Base-by-base conservation (phyloP, 2,329 filamentous ascomycete species). In the Fusarium pseudoanthophilum region DNA sequence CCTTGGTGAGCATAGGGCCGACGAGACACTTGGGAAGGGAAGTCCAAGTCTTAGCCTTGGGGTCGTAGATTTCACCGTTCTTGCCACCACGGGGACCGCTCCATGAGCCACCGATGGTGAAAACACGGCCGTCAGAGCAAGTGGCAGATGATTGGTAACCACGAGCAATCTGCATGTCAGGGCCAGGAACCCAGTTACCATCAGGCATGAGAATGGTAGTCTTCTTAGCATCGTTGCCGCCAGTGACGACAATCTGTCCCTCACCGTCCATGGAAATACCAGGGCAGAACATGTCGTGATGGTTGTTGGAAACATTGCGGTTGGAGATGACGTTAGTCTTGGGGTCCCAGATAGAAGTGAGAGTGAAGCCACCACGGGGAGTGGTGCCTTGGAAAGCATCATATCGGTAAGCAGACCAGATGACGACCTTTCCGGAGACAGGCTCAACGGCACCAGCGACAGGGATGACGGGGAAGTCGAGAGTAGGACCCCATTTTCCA, bases 251-350 rank as follows among this genome's bases (percentile, higher is more conserved):
- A n/a, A 89, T 83, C 6, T 83, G 80, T 4, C 87, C 88, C 21
- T 85, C 79, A 21, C 82, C 83, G 53, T 87, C 85, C 20, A 86
- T 79, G 6, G 84, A 85, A 34, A 89, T 87, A 7, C 87, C 88
- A 0, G 88, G 87, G 75, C 88, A 89, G 75, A 88, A 89, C 87
- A 88, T 89, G 74, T 88, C 86, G 73, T 88, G 86, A 13, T 82
- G 72, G 1, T 85, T 88, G 72, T 87, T 78, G 61, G 79, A 77
- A 10, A 84, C 40, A 18, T 69, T 72, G 11, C 64, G 72, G 42
- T 69, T 58, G 4, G 67, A 55, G 28, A 74, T 72, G n/a, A 74
- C 30, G 14, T 70, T 70, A 0, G 71, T 74, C 58, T 52, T 58
- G 7, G 67, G 72, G 18, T 74, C 72, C 72, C 72, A 74, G 56